Base-by-base conservation (phyloP, 192 early-diverging fungal genomes). In the Backusella luteola region DNA sequence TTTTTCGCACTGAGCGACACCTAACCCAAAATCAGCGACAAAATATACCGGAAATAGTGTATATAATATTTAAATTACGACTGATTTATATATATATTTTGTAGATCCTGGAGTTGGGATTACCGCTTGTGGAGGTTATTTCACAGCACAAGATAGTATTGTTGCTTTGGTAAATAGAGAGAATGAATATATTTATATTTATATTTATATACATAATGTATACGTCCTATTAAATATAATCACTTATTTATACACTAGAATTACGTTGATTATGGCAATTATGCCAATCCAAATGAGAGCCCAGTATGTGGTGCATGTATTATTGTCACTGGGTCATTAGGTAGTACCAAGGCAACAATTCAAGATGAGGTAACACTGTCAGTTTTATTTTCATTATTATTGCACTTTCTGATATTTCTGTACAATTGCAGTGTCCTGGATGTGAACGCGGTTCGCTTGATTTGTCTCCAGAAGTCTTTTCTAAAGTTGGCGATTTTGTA, bases 291-390 rank as follows among this genome's bases (percentile, higher is more conserved):
- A 9, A 86, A 80, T 26, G 52, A 83, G 17, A 84, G 83, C 5
- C 85, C 87, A 26, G 85, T 84, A 5, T 90, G 89, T 56, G 87
- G 87, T 74, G 81, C 80, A 52, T 88, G 85, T 73, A 77, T 90
- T 23, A 69, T 75, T 23, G 73, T 90, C 3, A 83, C 77, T 6
- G 89, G 89, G 15, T 84, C 87, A 12, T 78, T 83, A 29, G 89
- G 89, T 34, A 84, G 79, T 5, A 80, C 83, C 35, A 78, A 85
- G 67, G 89, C 84, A 1, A 85, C 84, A 23, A 78, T 90, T 19
- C 81, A 85, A 29, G 89, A 90, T 38, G 87, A 83, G 86, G 88
- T 89, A 86, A 44, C 71, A 41, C 29, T 49, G 8, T 52, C 32
- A 42, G 36, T 41, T 56, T 36, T 21, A 21, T 56, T 2, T 63